phyloP scores from a whole-genome alignment of 257 asterid genomes.

The Scutellaria minor region DNA sequence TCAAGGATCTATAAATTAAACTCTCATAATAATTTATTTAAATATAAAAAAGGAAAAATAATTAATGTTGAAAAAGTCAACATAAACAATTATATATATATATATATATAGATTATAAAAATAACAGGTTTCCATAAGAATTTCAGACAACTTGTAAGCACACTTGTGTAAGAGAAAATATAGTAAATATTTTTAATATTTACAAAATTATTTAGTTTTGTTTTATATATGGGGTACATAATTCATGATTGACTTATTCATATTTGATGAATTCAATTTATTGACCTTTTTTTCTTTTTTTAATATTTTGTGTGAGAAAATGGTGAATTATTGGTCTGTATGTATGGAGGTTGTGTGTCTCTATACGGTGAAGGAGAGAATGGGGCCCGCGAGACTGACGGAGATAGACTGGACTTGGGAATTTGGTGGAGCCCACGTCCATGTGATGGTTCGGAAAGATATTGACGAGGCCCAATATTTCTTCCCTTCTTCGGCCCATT shows the following conservation, averaged over 20 bases:
- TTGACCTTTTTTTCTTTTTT: neutral
- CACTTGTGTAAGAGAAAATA: too few relatives aligned
- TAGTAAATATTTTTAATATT: too few relatives aligned
- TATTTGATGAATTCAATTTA: neutral
- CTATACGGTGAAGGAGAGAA: conserved; percentile 24
- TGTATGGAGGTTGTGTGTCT: neutral
- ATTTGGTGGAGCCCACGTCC: conserved; percentile 39
- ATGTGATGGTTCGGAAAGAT: conserved; percentile 35
- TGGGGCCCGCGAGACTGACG: conserved; percentile 31
- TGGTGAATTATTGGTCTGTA: conserved; percentile 9
- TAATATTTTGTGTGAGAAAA: neutral
- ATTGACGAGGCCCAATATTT: conserved; percentile 22
- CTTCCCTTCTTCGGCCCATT: conserved; percentile 4
- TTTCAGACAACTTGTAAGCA: too few relatives aligned
- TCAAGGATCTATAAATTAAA: too few relatives aligned
- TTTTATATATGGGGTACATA: too few relatives aligned
- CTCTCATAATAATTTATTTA: too few relatives aligned
- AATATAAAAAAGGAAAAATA: too few relatives aligned
- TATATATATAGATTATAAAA: too few relatives aligned
- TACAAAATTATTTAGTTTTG: too few relatives aligned
- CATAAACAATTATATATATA: too few relatives aligned
- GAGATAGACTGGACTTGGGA: conserved; percentile 25
- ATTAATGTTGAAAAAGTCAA: too few relatives aligned
- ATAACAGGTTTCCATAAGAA: too few relatives aligned
- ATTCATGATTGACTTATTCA: neutral